phyloP scores from a whole-genome alignment of 352 stramenopile species.

The Hyphochytrium catenoides region DNA sequence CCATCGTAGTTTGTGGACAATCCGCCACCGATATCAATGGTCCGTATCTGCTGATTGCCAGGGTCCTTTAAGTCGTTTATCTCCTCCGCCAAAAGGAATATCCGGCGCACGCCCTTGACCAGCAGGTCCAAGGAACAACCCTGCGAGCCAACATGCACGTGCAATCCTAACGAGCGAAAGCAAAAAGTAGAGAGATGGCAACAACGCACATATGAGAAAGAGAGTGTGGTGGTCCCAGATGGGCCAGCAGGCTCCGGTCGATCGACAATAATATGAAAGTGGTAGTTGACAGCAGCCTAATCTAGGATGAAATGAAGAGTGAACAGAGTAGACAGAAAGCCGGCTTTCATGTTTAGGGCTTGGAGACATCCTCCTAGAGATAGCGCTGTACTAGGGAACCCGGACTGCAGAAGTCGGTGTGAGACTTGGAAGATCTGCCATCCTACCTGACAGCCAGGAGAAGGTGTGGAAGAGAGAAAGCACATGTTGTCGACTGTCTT shows the following conservation, averaged over 20 bases:
- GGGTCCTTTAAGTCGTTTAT: conserved; percentile 37
- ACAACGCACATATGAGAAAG: too few species aligned
- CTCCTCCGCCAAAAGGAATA: conserved; percentile 40
- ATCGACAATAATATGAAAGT: conserved; percentile 24
- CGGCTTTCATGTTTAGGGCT: too few species aligned
- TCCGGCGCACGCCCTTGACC: conserved; percentile 33
- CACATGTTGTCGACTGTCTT: conserved; percentile 21
- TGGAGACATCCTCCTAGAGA: too few species aligned
- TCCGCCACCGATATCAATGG: conserved; percentile 73
- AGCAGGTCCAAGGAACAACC: conserved; percentile 58
- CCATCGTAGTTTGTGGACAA: conserved; percentile 63
- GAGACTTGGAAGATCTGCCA: too few species aligned
- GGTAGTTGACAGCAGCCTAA: conserved; percentile 3
- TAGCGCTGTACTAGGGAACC: not conserved
- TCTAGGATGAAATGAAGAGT: not conserved
- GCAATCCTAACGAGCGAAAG: too few species aligned
- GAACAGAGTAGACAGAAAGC: too few species aligned
- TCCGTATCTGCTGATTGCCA: conserved; percentile 26
- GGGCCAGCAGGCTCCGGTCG: too few species aligned
- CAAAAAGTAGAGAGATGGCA: too few species aligned
- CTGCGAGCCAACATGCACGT: conserved; percentile 66
- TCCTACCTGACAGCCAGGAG: too few species aligned
- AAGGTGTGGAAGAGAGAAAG: conserved; percentile 21
- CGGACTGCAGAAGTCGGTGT: too few species aligned
- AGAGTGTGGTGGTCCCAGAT: too few species aligned